These are phyloP conservation scores for Fusarium cicatricum DNA, from an alignment of 2,329 filamentous ascomycete genomes.

Conservation along the genomic window DNA sequence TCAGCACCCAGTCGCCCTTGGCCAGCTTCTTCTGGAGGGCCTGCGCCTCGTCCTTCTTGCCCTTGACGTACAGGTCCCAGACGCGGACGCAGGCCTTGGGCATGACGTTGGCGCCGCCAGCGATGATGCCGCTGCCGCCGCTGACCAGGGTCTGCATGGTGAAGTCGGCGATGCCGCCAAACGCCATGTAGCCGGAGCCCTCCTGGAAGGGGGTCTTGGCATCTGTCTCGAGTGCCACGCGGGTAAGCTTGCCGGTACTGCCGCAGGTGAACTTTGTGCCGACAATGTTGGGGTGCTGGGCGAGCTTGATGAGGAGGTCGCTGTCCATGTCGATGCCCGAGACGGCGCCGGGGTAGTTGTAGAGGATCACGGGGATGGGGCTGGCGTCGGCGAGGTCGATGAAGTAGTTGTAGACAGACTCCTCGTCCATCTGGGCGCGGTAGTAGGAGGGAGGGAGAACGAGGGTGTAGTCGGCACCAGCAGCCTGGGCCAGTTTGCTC, in stretches of 20 bases:
- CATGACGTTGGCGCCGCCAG: conserved; percentile 84
- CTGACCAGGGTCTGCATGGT: conserved; percentile 81
- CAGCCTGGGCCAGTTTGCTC: conserved; percentile 69
- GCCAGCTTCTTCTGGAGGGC: conserved; percentile 80
- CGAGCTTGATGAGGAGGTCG: conserved; percentile 82
- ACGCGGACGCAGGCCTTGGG: conserved; percentile 82
- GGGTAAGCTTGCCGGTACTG: conserved; percentile 87
- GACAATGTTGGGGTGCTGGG: conserved; percentile 82
- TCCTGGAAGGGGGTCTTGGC: conserved; percentile 71
- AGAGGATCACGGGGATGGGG: conserved; percentile 81
- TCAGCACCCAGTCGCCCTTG: conserved; percentile 83
- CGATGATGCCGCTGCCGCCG: conserved; percentile 85
- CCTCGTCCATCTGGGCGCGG: conserved; percentile 77
- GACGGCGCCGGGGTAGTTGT: conserved; percentile 92
- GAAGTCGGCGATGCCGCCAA: conserved; percentile 89
- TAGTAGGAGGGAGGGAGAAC: conserved; percentile 87
- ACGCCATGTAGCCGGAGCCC: conserved; percentile 80
- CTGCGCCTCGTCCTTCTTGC: conserved; percentile 78
- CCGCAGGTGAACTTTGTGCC: conserved; percentile 94
- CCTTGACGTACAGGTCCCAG: conserved; percentile 78
- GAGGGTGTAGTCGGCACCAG: conserved; percentile 82
- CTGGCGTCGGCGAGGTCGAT: conserved; percentile 77
- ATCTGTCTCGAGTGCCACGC: conserved; percentile 76
- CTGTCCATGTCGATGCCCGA: conserved; percentile 90
- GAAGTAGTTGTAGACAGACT: conserved; percentile 77